Base-by-base conservation (phyloP, 805 yeast genomes). In the Candida caryicola region DNA sequence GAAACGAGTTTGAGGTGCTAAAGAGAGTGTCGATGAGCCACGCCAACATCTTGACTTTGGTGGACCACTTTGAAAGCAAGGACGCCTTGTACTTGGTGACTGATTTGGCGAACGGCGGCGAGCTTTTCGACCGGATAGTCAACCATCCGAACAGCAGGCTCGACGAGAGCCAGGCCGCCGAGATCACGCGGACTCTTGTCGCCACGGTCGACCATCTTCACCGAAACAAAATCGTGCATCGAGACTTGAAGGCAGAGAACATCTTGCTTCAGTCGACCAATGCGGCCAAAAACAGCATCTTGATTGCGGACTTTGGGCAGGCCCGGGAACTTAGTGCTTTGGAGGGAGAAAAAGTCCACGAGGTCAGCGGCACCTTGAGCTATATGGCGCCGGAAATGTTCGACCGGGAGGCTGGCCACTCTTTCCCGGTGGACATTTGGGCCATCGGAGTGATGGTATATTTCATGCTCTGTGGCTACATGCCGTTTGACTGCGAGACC, bases 401-500 rank as follows among this genome's bases (percentile, higher is more conserved):
- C 29, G 65, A 76, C 38, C 57, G 64, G 12, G 64, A 73, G 34
- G 54, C 62, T 29, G 78, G 79, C n/a, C 83, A 82, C 48, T 74
- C 75, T 17, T 69, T 62, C 44, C 71, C 76, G 2, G 82, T 82
- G 2, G 91, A 83, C 52, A 68, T 83, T 23, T 83, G 91, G 91
- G 84, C 90, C 0, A 65, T 83, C 18, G 91, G 90, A 2, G 88
- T 83, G 2, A 64, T 82, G 23, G 72, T 82, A 2, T 84, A 82
- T 55, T 82, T 83, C 49, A 73, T 82, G 73, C 69, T 81, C 12
- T 73, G 83, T 44, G 90, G 90, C 2, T 84, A 82, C 53, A 77
- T 83, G 61, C 91, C 91, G 1, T 83, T 83, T 56, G 90, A 83
- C 50, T 77, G 89, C 45, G 89, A 82, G 36, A 73, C 78, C 4